Conservation (phyloP, 208 protist species). For the Sergeia podlipaevii region DNA sequence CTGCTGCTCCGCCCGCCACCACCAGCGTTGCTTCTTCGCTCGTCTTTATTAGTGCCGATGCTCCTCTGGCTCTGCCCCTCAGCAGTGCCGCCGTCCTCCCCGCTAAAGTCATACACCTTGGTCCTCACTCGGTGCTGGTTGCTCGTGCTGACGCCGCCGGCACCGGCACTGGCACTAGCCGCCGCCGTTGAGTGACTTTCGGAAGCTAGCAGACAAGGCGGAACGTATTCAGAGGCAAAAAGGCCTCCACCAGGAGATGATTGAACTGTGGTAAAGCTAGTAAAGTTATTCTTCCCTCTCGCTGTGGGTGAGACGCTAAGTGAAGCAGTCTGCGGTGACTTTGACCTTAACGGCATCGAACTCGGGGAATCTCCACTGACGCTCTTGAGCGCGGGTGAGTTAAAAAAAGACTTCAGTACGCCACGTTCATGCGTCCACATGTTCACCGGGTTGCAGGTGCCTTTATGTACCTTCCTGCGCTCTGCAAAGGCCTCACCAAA, state of each 20-base stretch:
- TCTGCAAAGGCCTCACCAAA: conserved; percentile 12
- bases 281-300: no score
- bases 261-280: no score
- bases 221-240: no score
- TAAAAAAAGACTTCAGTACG: conserved; percentile 19
- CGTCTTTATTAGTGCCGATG: no score
- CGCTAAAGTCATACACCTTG: not conserved
- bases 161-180: not conserved
- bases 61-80: not conserved
- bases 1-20: not conserved
- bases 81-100: not conserved
- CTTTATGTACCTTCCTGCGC: conserved; percentile 6
- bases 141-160: not conserved
- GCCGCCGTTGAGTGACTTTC: no score
- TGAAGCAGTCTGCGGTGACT: not conserved
- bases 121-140: not conserved
- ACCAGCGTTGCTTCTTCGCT: not conserved
- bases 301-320: no score
- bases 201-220: no score
- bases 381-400: not conserved
- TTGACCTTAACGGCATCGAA: not conserved
- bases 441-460: conserved; percentile 24
- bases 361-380: no score
- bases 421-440: conserved; percentile 28
- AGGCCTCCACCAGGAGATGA: no score